These are phyloP conservation scores for Taphrina populina DNA, from an alignment of 1,139 yeast genomes.

Conservation along the genomic window DNA sequence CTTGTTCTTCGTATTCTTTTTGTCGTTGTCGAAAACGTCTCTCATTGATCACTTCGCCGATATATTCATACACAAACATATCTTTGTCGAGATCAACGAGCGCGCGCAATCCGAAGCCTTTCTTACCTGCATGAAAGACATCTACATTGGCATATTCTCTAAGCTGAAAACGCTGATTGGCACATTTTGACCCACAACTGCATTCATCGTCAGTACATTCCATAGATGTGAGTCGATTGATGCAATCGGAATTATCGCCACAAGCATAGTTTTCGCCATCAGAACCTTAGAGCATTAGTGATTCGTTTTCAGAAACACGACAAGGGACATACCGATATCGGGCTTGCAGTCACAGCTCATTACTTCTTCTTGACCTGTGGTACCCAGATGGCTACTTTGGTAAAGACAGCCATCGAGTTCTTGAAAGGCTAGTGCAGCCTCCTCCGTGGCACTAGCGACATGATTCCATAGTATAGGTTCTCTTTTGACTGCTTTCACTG, in stretches of 20 bases:
- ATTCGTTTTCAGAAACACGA: neutral
- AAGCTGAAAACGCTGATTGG: constrained; percentile 82
- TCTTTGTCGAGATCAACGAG: constrained; percentile 58
- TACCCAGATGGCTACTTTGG: constrained; percentile 59
- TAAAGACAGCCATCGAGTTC: constrained; percentile 62
- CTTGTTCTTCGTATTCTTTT: constrained; percentile 66
- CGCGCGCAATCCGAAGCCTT: constrained; percentile 89
- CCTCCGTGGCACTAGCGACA: constrained; percentile 63
- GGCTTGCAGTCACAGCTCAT: constrained; percentile 89
- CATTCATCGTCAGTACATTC: constrained; percentile 80
- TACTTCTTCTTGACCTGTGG: constrained; percentile 66
- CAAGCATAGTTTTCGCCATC: constrained; percentile 63
- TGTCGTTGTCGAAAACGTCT: constrained; percentile 67
- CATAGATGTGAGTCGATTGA: constrained; percentile 83
- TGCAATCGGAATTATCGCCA: constrained; percentile 82
- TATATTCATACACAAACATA: constrained; percentile 80
- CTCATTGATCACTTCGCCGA: constrained; percentile 90
- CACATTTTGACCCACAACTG: constrained; percentile 74
- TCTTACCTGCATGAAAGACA: constrained; percentile 73
- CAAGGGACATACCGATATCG: constrained; percentile 47
- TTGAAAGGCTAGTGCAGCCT: constrained; percentile 62
- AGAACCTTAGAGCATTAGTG: neutral
- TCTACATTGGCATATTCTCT: constrained; percentile 69
- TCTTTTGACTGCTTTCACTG: constrained; percentile 3
- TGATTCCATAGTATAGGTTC: constrained; percentile 49